Conservation (phyloP, 2,329 filamentous ascomycete species). For the Monilinia vaccinii-corymbosi region DNA sequence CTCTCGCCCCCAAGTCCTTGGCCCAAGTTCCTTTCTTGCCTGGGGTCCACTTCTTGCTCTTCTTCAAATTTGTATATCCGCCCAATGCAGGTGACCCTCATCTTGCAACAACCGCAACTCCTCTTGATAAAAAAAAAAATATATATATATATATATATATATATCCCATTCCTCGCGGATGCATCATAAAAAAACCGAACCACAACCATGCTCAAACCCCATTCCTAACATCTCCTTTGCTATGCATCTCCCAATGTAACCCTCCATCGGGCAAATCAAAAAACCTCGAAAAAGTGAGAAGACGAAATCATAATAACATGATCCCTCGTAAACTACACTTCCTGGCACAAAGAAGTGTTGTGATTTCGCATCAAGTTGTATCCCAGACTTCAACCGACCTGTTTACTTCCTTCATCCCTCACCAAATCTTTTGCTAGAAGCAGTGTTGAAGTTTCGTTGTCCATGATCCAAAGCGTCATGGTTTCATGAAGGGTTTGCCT, state of each 20-base stretch:
- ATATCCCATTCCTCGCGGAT: not conserved
- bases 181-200: not conserved
- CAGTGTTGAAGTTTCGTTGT: not conserved
- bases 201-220: not conserved
- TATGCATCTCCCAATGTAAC: not conserved
- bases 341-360: not conserved
- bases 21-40: not conserved
- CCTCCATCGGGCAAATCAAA: not conserved
- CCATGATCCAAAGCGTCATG: not conserved
- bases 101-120: not conserved
- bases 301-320: conserved; percentile 2
- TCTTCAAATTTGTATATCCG: not conserved
- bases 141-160: too few species aligned
- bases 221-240: not conserved
- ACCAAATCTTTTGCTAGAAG: not conserved
- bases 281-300: not conserved
- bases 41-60: not conserved
- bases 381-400: not conserved
- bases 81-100: not conserved
- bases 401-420: not conserved
- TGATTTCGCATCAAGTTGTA: not conserved
- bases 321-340: not conserved
- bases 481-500: not conserved
- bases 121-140: not conserved
- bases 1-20: not conserved